Evolutionary conservation across 2,329 filamentous ascomycete genomes (phyloP).

Genomic region (Fusarium tricinctum): DNA sequence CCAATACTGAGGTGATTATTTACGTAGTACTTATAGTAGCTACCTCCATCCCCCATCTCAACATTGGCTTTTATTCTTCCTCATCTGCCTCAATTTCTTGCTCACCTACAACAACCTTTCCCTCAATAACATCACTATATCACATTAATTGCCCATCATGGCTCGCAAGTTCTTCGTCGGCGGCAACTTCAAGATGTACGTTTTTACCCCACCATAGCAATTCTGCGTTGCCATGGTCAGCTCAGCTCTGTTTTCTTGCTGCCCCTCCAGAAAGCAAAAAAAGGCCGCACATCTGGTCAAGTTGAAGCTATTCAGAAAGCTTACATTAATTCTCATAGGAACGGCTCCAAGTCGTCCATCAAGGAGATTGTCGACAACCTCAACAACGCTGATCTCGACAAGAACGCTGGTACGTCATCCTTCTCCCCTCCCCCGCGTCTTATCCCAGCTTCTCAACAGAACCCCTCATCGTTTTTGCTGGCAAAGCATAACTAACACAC

Average conservation of each 20-base stretch:
- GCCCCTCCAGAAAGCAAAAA: conserved; percentile 43
- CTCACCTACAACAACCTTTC: conserved; percentile 2
- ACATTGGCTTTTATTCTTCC: conserved; percentile 17
- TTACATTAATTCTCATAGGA: conserved; percentile 70
- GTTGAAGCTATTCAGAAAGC: conserved; percentile 21
- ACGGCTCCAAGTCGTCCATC: conserved; percentile 91
- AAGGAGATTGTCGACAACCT: conserved; percentile 91
- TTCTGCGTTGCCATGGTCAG: conserved; percentile 27
- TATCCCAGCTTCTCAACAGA: conserved; percentile 21
- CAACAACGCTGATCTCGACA: conserved; percentile 85
- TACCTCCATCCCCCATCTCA: conserved; percentile 28
- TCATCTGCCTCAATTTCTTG: conserved; percentile 19
- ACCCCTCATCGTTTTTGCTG: conserved; percentile 20
- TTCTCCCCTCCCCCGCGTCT: conserved; percentile 22
- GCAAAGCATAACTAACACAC: conserved; percentile 20
- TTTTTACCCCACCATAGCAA: conserved; percentile 50
- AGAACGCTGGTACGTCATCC: conserved; percentile 74
- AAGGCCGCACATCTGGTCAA: conserved; percentile 47
- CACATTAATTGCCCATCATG: conserved; percentile 72
- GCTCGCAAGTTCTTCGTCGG: conserved; percentile 97
- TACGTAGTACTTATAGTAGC: conserved; percentile 29
- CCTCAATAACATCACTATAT: conserved; percentile 9
- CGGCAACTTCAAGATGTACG: conserved; percentile 99
- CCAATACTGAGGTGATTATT: conserved; percentile 26
- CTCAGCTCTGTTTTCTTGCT: conserved; percentile 23